Percentiles rank a stretch among this genome's conserved stretches.
Conservation (phyloP, 805 yeast species). For the Priceomyces medius region DNA sequence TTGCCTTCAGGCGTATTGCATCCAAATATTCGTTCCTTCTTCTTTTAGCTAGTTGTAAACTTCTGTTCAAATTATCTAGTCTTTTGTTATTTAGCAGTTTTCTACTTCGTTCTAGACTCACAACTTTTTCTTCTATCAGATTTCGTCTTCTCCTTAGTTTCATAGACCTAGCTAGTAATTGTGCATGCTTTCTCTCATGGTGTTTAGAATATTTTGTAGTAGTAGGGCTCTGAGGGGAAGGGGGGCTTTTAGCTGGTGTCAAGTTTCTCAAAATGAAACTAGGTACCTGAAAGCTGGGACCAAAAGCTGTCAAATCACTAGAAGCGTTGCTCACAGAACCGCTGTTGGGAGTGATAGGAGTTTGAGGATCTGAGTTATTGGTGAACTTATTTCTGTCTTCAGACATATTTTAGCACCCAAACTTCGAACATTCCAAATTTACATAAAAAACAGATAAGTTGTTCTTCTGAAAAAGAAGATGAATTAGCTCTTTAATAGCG, state of each 20-base stretch:
- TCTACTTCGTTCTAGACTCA: slow-evolving; percentile 3
- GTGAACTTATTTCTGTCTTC: neutral
- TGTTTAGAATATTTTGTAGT: slow-evolving; percentile 1
- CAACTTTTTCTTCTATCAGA: slow-evolving; percentile 9
- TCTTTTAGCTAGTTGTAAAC: slow-evolving; percentile 7
- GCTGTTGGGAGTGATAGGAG: slow-evolving; percentile 2
- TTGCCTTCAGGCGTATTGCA: slow-evolving; percentile 8
- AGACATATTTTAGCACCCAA: slow-evolving; percentile 2
- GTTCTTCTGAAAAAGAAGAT: neutral
- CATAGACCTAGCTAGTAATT: slow-evolving; percentile 5
- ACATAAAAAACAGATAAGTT: neutral
- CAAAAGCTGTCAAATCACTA: slow-evolving; percentile 1
- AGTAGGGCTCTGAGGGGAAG: slow-evolving; percentile 1
- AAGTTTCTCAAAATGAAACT: slow-evolving; percentile 9
- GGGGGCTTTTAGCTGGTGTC: slow-evolving; percentile 8
- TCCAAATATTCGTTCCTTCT: slow-evolving; percentile 9
- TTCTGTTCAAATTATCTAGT: slow-evolving; percentile 6
- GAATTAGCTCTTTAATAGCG: neutral
- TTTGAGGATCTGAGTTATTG: neutral
- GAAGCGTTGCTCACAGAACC: neutral
- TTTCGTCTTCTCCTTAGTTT: slow-evolving; percentile 9
- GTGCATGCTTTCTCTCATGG: slow-evolving; percentile 9
- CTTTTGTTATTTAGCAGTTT: slow-evolving; percentile 5
- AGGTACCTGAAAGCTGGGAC: slow-evolving; percentile 6
- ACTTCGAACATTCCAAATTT: neutral